A percentile compares a stretch with the other conserved stretches of the same genome.
Conservation (phyloP, 108 stramenopile species). For the Chaetoceros tenuissimus region DNA sequence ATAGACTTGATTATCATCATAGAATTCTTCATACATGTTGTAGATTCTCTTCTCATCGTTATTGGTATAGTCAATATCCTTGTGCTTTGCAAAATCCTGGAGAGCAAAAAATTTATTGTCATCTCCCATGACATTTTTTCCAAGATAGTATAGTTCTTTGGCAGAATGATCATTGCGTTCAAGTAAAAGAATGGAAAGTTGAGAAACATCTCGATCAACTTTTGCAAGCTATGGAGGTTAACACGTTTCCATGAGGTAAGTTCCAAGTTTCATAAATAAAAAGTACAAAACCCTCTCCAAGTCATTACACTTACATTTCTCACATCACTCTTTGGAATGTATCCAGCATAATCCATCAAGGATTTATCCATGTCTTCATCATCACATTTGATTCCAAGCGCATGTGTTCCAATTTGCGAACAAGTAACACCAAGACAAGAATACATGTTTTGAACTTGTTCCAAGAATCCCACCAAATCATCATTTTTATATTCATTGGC, state of each 20-base stretch:
- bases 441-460: constrained; percentile 27
- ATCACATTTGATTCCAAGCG: constrained; percentile 18
- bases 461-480: constrained; percentile 12
- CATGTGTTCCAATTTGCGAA: constrained; percentile 36
- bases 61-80: too few species aligned
- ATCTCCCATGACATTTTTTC: too few species aligned
- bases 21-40: too few species aligned
- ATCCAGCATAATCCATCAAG: constrained; percentile 16
- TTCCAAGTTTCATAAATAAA: too few species aligned
- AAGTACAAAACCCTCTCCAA: neutral
- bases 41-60: too few species aligned
- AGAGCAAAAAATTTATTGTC: too few species aligned
- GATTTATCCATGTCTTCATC: neutral
- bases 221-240: too few species aligned
- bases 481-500: constrained; percentile 6
- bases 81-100: too few species aligned
- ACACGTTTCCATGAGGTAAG: too few species aligned
- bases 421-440: constrained; percentile 45
- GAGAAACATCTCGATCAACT: constrained; percentile 46
- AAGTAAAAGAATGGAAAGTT: constrained; percentile 30
- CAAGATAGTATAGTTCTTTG: too few species aligned
- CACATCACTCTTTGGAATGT: too few species aligned
- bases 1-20: constrained; percentile 28
- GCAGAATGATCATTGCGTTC: constrained; percentile 29
- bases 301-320: neutral